Evolutionary conservation across 169 alveolate genomes (phyloP).

Genomic region (Plasmodium gaboni): DNA sequence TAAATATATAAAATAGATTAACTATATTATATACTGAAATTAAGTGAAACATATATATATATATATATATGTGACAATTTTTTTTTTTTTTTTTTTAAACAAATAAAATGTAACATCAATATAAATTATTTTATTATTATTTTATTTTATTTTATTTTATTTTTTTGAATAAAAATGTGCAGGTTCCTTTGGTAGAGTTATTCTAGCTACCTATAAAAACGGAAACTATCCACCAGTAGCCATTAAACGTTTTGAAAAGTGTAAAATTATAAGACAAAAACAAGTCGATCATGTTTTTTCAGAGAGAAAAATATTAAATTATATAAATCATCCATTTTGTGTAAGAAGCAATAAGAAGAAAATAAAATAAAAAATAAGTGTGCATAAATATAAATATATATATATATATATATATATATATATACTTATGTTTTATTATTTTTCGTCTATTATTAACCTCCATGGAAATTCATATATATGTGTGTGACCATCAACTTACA

Average conservation of each 20-base stretch:
- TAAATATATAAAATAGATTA: neutral
- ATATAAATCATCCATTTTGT: constrained; percentile 96
- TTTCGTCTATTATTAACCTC: no score
- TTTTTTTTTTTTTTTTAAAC: neutral
- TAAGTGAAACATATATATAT: neutral
- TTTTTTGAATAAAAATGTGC: neutral
- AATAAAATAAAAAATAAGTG: constrained; percentile 81
- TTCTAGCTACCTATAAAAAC: constrained; percentile 87
- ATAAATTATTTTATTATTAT: neutral
- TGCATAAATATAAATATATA: constrained; percentile 16
- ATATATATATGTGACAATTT: neutral
- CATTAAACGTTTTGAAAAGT: constrained; percentile 87
- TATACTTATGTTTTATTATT: no score
- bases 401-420: neutral
- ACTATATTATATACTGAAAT: neutral
- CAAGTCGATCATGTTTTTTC: constrained; percentile 96
- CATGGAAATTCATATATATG: no score
- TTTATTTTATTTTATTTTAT: neutral
- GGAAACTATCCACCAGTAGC: constrained; percentile 84
- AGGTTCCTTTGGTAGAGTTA: constrained; percentile 97
- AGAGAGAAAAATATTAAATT: constrained; percentile 94
- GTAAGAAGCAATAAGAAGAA: constrained; percentile 89
- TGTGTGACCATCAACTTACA: no score
- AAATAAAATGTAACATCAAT: neutral
- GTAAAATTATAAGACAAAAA: constrained; percentile 87